Conservation (phyloP, 1,284 basidiomycete genomes). For the Serendipita sp. region DNA sequence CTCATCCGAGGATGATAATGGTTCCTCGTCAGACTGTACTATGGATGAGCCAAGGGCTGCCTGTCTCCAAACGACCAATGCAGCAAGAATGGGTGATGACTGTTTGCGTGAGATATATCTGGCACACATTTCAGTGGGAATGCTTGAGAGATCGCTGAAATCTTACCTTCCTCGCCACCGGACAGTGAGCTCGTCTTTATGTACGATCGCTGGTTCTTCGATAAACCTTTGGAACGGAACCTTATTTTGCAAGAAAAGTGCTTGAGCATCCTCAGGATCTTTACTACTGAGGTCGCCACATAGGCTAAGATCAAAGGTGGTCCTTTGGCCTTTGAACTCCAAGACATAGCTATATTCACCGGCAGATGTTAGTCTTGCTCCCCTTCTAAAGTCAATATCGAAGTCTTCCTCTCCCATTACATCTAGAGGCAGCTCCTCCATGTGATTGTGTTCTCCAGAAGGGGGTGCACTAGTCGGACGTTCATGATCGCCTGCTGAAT, state of each 20-base stretch:
- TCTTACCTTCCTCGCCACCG: constrained; percentile 49
- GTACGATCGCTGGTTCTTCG: constrained; percentile 36
- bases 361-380: constrained; percentile 37
- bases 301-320: constrained; percentile 51
- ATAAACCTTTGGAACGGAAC: constrained; percentile 43
- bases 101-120: constrained; percentile 53
- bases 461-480: not conserved
- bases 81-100: constrained; percentile 49
- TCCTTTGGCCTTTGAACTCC: constrained; percentile 36
- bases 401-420: constrained; percentile 11
- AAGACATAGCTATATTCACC: constrained; percentile 41
- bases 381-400: constrained; percentile 28
- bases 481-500: not conserved
- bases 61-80: constrained; percentile 46
- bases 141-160: not conserved
- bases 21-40: constrained; percentile 22
- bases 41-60: constrained; percentile 28
- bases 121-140: not conserved
- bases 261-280: constrained; percentile 25
- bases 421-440: not conserved
- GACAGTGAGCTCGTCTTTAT: constrained; percentile 46
- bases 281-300: constrained; percentile 17
- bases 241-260: constrained; percentile 43
- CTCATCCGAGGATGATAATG: constrained; percentile 18
- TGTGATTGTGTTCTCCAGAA: not conserved